Evolutionary conservation across 371 early-diverging fungal genomes (phyloP), one percentile per base, ranked within the genome.

Genomic region (Rhizopus delemar): DNA sequence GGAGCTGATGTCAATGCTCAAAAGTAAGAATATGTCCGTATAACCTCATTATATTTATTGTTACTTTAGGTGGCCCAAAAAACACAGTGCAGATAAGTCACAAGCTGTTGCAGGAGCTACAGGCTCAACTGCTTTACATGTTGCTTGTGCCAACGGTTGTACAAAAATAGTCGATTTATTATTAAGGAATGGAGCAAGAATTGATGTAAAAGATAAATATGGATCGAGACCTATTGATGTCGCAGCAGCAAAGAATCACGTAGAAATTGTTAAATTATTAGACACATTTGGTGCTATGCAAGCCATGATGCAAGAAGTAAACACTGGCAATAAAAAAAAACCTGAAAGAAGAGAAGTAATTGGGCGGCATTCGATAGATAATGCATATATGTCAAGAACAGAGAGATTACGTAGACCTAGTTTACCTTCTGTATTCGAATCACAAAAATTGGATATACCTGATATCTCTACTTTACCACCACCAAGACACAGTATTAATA

Each of bases 61-160:
- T 43, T 43, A 15, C 43, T 43, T 43, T 51, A 69, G 69, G 31
- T 69, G 69, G 69, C 56, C 69, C 9, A 65, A 65, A 38, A 69
- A 69, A 31, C 56, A 65, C 12, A 65, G 69, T n/a, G 41, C 41
- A 4, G 65, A 69, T 45, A 69, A 69, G 41, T 46, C 62, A 0
- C 61, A 69, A 50, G 69, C 69, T 9, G 62, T 65, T 5, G 55
- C 46, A 36, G 62, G 65, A 3, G 69, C 69, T 16, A 84, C 79
- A 53, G 89, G 89, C 13, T 87, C 87, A 16, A 89, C 91, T 3
- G 86, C 91, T 11, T 66, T 90, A 35, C 91, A 90, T 63, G 86
- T 87, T 67, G 91, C 90, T 4, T 85, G 87, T 50, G 89, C 90
- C 3, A 87, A 88, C 58, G 86, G 87, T 0, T 86, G 84, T 60